Conservation (phyloP, 305 asterid genomes). For the Solanum chacoense region DNA sequence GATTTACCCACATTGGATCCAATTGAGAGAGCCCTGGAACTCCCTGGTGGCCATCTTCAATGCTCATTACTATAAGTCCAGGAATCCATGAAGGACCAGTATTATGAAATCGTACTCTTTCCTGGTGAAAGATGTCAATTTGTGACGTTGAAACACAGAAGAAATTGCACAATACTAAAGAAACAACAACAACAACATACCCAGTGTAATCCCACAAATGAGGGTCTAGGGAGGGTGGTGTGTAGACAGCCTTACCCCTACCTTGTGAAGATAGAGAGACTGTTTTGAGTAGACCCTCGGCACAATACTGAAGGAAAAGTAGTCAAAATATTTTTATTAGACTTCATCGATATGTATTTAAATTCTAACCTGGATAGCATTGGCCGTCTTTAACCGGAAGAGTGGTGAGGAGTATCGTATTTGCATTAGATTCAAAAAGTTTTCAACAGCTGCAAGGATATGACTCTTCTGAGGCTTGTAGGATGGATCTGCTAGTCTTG, state of each 20-base stretch:
- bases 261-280: background rate
- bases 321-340: background rate
- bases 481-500: slow-evolving; percentile 69
- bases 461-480: slow-evolving; percentile 63
- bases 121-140: slow-evolving; percentile 26
- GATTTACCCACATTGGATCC: slow-evolving; percentile 50
- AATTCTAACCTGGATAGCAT: slow-evolving; percentile 56
- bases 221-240: background rate
- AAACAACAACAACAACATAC: background rate
- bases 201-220: background rate
- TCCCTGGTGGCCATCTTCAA: slow-evolving; percentile 78
- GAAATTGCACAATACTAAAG: background rate
- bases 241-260: background rate
- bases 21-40: slow-evolving; percentile 56
- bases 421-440: slow-evolving; percentile 41
- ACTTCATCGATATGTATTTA: background rate
- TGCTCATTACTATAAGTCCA: slow-evolving; percentile 74
- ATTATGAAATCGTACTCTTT: slow-evolving; percentile 67
- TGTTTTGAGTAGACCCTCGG: background rate
- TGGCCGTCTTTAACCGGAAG: slow-evolving; percentile 66
- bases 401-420: slow-evolving; percentile 96
- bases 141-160: background rate
- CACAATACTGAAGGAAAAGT: background rate
- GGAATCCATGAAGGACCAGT: slow-evolving; percentile 71
- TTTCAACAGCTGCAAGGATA: slow-evolving; percentile 73